Evolutionary conservation across 495 filamentous ascomycete species (phyloP).

Genomic region (Tuber aestivum): DNA sequence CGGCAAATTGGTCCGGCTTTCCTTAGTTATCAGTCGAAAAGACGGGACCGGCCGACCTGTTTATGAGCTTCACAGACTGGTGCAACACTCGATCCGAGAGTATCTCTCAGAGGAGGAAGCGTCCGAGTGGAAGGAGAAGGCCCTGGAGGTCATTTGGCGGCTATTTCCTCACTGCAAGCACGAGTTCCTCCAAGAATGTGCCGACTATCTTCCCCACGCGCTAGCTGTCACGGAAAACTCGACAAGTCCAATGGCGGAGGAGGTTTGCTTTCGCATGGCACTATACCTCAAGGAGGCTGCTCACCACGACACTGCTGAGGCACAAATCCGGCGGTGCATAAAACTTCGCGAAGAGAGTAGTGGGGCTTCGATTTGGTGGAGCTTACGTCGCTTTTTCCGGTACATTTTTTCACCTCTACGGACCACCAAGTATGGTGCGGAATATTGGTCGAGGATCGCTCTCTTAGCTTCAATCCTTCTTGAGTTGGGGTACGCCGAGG

Average conservation of each 20-base stretch:
- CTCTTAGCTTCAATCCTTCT: not conserved
- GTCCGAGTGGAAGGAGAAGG: not conserved
- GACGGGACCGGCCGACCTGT: not conserved
- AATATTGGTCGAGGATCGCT: not conserved
- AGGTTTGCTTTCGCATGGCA: not conserved
- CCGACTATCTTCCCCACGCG: constrained; percentile 14
- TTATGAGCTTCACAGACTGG: constrained; percentile 16
- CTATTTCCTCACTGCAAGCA: constrained; percentile 3
- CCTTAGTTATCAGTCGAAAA: not conserved
- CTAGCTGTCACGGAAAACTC: constrained; percentile 8
- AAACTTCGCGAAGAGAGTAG: not conserved
- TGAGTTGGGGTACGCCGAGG: not conserved
- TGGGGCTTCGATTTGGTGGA: not conserved
- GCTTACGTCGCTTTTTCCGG: not conserved
- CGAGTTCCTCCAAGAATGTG: constrained; percentile 3
- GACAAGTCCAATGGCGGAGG: not conserved
- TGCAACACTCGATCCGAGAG: constrained; percentile 8
- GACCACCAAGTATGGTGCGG: not conserved
- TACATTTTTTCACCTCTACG: not conserved
- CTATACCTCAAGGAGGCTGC: not conserved
- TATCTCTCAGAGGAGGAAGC: not conserved
- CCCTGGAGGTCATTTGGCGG: constrained; percentile 9
- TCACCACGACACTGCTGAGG: not conserved
- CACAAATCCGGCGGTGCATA: not conserved
- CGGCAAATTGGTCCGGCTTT: not conserved